Conservation (phyloP, 2,329 filamentous ascomycete genomes). For the Colletotrichum ledebouriae region DNA sequence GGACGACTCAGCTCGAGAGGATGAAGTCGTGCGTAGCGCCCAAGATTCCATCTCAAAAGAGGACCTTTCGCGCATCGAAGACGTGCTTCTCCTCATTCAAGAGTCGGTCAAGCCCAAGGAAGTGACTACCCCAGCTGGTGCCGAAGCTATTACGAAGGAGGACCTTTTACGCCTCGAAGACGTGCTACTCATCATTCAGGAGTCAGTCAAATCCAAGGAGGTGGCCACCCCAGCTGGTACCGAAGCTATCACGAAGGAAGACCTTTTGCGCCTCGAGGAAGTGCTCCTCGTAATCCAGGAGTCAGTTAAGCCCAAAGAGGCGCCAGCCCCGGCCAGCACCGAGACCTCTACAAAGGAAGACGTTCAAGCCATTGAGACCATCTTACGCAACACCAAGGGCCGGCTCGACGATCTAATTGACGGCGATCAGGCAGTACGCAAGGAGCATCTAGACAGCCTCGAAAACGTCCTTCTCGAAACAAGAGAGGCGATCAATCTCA, state of each 20-base stretch:
- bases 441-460: constrained; percentile 74
- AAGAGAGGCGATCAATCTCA: constrained; percentile 76
- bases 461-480: constrained; percentile 79
- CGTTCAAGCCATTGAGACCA: constrained; percentile 89
- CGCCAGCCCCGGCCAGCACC: constrained; percentile 45
- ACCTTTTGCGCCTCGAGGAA: constrained; percentile 64
- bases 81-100: constrained; percentile 59
- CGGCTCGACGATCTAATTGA: constrained; percentile 86
- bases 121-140: too few species aligned
- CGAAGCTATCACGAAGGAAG: constrained; percentile 61
- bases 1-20: constrained; percentile 55
- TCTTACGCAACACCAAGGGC: constrained; percentile 89
- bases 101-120: constrained; percentile 58
- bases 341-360: constrained; percentile 82
- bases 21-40: constrained; percentile 57
- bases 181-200: constrained; percentile 59
- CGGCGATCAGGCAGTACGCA: constrained; percentile 76
- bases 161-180: constrained; percentile 51
- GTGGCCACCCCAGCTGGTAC: constrained; percentile 45
- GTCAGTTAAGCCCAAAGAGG: constrained; percentile 56
- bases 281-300: constrained; percentile 60
- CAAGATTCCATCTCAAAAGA: constrained; percentile 65
- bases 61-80: constrained; percentile 65
- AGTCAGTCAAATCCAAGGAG: constrained; percentile 59
- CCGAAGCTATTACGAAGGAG: too few species aligned